Conservation (phyloP, 2,329 filamentous ascomycete genomes). For the Phyllosticta citrichinensis region DNA sequence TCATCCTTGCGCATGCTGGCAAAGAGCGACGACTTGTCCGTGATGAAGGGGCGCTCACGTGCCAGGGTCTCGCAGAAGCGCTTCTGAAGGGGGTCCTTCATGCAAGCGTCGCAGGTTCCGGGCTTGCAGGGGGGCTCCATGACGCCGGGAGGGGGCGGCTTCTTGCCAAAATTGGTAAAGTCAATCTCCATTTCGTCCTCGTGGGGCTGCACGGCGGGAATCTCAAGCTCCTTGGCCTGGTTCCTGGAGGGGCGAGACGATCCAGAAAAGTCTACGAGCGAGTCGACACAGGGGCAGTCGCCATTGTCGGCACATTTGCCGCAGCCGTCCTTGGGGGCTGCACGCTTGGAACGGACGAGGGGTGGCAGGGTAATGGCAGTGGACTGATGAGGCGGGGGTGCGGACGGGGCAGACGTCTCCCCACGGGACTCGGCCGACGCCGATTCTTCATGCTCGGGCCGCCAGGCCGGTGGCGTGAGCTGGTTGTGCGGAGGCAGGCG, state of each 20-base stretch:
- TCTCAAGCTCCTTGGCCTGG: conserved; percentile 13
- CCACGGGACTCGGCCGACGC: conserved; percentile 4
- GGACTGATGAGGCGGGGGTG: not conserved
- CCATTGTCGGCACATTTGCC: conserved; percentile 14
- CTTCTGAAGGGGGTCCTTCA: conserved; percentile 23
- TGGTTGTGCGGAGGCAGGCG: conserved; percentile 4
- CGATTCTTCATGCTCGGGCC: conserved; percentile 6
- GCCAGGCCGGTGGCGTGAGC: conserved; percentile 12
- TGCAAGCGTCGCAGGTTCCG: conserved; percentile 27
- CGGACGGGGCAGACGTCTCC: conserved; percentile 1
- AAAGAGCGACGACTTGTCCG: conserved; percentile 3
- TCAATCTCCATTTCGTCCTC: conserved; percentile 22
- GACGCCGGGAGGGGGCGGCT: conserved; percentile 1
- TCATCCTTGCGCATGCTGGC: conserved; percentile 6
- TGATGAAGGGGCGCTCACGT: conserved; percentile 6
- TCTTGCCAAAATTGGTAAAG: conserved; percentile 19
- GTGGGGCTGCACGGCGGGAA: not conserved
- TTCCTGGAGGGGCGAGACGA: conserved; percentile 10
- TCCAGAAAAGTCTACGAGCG: conserved; percentile 10
- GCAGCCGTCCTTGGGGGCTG: conserved; percentile 8
- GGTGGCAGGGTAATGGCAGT: conserved; percentile 8
- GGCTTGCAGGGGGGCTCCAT: conserved; percentile 15
- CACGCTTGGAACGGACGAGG: conserved; percentile 3
- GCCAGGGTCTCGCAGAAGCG: conserved; percentile 11
- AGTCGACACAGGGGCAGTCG: conserved; percentile 24